Percentiles rank a stretch among this genome's conserved stretches.
Evolutionary conservation across 768 basidiomycete species (phyloP).

Genomic region (Pleurotus ostreatus): DNA sequence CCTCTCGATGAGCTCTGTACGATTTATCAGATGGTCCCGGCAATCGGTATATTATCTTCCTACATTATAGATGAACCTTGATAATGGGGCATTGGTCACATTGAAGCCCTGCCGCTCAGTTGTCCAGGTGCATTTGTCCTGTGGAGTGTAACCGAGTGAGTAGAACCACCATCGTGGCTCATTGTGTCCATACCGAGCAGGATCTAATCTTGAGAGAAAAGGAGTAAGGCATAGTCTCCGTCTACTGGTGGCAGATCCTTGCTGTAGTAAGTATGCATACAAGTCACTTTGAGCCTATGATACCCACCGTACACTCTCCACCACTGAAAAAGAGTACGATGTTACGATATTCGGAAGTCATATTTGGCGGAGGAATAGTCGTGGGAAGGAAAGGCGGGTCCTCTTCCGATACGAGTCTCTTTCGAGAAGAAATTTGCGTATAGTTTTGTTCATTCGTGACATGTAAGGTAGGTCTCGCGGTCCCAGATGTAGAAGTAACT

Average conservation of each 20-base stretch:
- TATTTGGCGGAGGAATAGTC: not conserved
- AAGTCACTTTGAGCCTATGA: not conserved
- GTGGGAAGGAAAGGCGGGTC: not conserved
- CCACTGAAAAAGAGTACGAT: not conserved
- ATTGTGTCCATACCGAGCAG: not conserved
- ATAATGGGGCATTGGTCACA: not conserved
- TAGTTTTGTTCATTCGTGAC: not conserved
- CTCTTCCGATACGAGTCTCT: not conserved
- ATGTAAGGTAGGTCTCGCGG: not conserved
- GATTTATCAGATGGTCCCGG: not conserved
- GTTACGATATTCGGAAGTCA: not conserved
- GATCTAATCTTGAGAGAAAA: slow-evolving; percentile 1
- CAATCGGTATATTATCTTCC: not conserved
- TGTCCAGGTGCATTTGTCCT: not conserved
- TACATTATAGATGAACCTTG: too few species aligned
- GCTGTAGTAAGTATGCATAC: not conserved
- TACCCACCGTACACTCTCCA: not conserved
- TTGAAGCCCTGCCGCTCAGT: not conserved
- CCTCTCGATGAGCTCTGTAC: not conserved
- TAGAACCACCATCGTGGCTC: too few species aligned
- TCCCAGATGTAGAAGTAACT: not conserved
- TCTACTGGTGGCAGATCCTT: not conserved
- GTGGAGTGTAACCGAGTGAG: not conserved
- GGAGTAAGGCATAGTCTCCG: not conserved
- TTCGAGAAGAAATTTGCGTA: not conserved